phyloP scores from a whole-genome alignment of 768 basidiomycete species.

The Russula earlei region DNA sequence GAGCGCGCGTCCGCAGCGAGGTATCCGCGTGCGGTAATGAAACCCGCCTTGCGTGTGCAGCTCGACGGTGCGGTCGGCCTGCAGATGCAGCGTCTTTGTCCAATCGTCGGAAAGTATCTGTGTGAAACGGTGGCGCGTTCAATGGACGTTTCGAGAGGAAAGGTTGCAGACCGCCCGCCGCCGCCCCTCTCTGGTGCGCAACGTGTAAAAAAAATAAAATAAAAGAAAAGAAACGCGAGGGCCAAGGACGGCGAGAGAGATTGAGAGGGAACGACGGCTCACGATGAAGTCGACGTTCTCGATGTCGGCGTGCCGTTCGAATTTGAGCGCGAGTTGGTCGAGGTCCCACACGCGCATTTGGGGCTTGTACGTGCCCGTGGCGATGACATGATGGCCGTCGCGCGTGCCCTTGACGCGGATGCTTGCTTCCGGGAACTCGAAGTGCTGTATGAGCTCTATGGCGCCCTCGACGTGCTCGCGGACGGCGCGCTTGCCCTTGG shows the following conservation, averaged over 20 bases:
- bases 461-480: conserved; percentile 75
- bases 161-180: background rate
- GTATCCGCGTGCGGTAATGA: conserved; percentile 89
- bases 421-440: conserved; percentile 95
- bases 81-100: conserved; percentile 96
- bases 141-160: background rate
- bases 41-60: conserved; percentile 91
- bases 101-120: conserved; percentile 96
- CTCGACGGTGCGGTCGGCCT: conserved; percentile 90
- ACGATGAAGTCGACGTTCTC: conserved; percentile 99
- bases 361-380: conserved; percentile 96
- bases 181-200: background rate
- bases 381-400: conserved; percentile 88
- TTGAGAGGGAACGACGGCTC: conserved; percentile 38
- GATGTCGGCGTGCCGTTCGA: conserved; percentile 90
- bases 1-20: conserved; percentile 83
- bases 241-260: background rate
- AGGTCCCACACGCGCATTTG: conserved; percentile 95
- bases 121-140: background rate
- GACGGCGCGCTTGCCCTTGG: conserved; percentile 50
- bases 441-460: conserved; percentile 88
- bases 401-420: conserved; percentile 84
- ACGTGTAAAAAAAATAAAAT: background rate
- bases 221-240: too few species aligned
- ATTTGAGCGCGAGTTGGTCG: conserved; percentile 85